Base-by-base conservation (phyloP, 345 rosid species). In the Bruguiera gymnorhiza region DNA sequence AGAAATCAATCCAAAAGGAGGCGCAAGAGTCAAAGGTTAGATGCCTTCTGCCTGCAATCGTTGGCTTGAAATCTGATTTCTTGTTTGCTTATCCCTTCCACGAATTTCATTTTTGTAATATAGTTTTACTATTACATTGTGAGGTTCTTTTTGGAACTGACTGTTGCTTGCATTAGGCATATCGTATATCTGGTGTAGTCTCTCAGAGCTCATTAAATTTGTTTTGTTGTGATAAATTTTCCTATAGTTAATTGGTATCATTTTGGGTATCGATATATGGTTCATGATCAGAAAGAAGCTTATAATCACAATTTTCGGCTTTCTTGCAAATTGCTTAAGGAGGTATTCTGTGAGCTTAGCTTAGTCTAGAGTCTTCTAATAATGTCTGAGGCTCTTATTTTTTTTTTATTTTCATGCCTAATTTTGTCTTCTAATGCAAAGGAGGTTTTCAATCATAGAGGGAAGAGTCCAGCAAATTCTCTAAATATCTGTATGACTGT, bases 11-110 rank as follows among this genome's bases (percentile, higher is more conserved):
- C 24, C 82, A 75, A 75, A 88, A 82, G 76, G 97, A 94, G 75
- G 88, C 96, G 72, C 83, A 85, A 60, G 96, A 86, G 46, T 89
- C 95, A 51, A 87, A 91, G 96, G 98, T 91, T 82, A 54, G 84
- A 27, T 48, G 23, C 48, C 46, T 65, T 21, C n/a, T 15, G 11
- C 48, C 43, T 6, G 0, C 10, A 56, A 16, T 21, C 61, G 18
- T 21, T 50, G 32, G 20, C 23, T 18, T 18, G 5, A 58, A 37
- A 56, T 56, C 34, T 36, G 24, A 39, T 56, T 67, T 9, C 26
- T 59, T 54, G n/a, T 32, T 59, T 56, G 37, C 59, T 13, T 37
- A 62, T 62, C 24, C 39, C 24, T 10, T 58, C 70, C 26, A 29
- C 32, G 37, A 26, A 54, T 36, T 26, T 61, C 50, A 55, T 52